A percentile compares a stretch with the other conserved stretches of the same genome.
phyloP scores from a whole-genome alignment of 2,329 filamentous ascomycete genomes.

The Ophiostoma perfectum region DNA sequence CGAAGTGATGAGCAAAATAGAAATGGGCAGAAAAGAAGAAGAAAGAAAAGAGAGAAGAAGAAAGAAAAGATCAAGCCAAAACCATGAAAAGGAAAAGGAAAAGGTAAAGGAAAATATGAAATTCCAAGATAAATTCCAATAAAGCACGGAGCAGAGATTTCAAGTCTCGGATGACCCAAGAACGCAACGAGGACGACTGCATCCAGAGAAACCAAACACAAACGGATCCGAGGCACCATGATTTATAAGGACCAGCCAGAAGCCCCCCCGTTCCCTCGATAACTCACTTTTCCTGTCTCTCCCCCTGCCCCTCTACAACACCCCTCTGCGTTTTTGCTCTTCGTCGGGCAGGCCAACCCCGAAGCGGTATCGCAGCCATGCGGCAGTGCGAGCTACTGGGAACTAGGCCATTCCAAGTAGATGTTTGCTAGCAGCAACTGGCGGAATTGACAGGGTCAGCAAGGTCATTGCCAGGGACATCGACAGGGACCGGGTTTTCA shows the following conservation, averaged over 20 bases:
- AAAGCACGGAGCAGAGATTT: too few species aligned
- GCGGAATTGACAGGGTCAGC: too few species aligned
- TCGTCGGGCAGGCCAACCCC: not conserved
- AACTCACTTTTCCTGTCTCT: not conserved
- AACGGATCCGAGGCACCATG: not conserved
- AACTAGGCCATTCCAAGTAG: too few species aligned
- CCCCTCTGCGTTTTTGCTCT: not conserved
- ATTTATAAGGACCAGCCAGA: not conserved
- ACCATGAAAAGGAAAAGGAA: not conserved
- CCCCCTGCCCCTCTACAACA: not conserved
- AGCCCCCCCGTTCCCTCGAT: not conserved
- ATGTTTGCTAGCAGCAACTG: too few species aligned
- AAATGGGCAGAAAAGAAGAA: not conserved
- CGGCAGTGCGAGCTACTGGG: not conserved
- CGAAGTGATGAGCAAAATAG: not conserved
- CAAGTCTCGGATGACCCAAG: too few species aligned
- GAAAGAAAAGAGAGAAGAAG: not conserved
- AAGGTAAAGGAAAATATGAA: not conserved
- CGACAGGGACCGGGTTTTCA: not conserved
- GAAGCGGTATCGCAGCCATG: conserved; percentile 15
- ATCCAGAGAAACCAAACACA: not conserved
- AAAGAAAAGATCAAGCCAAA: not conserved
- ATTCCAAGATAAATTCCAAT: not conserved
- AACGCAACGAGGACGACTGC: too few species aligned
- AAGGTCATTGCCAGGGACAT: too few species aligned